A percentile compares a stretch with the other conserved stretches of the same genome.
Conservation (phyloP, 2,329 filamentous ascomycete species). For the Aspergillus luchuensis region DNA sequence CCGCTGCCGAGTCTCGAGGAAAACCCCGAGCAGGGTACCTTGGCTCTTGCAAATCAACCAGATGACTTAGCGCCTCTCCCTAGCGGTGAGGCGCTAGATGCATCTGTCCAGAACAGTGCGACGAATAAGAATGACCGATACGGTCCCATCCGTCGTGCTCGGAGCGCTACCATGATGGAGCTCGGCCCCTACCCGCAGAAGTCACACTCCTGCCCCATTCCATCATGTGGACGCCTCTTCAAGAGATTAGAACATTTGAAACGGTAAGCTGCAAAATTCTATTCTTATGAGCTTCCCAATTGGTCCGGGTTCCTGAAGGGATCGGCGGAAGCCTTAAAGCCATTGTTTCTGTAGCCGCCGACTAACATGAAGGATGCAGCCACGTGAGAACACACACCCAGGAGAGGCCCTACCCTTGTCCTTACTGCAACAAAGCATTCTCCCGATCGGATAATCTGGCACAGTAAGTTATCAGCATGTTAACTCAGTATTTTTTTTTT, state of each 20-base stretch:
- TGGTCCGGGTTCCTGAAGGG: conserved; percentile 28
- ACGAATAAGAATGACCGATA: conserved; percentile 57
- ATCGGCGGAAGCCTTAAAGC: conserved; percentile 39
- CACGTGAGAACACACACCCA: conserved; percentile 99
- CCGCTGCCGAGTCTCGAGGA: conserved; percentile 82
- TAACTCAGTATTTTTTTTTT: not conserved
- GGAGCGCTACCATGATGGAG: conserved; percentile 95
- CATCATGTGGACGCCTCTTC: conserved; percentile 93
- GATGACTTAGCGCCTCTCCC: conserved; percentile 69
- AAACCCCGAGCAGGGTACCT: conserved; percentile 71
- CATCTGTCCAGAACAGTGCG: conserved; percentile 59
- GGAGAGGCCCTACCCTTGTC: conserved; percentile 97
- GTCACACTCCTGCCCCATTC: conserved; percentile 98
- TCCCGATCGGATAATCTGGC: conserved; percentile 98
- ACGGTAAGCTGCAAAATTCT: conserved; percentile 66
- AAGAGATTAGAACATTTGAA: conserved; percentile 99
- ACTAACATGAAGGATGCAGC: conserved; percentile 61
- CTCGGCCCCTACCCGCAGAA: conserved; percentile 95
- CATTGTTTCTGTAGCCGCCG: conserved; percentile 53
- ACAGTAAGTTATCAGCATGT: conserved; percentile 66
- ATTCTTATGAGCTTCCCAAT: conserved; percentile 23
- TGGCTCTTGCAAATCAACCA: conserved; percentile 63
- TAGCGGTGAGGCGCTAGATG: conserved; percentile 62
- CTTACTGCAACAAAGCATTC: conserved; percentile 97
- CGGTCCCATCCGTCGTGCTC: conserved; percentile 79